These are phyloP conservation scores for Ustilago curta DNA, from an alignment of 1,284 basidiomycete genomes.

Conservation along the genomic window DNA sequence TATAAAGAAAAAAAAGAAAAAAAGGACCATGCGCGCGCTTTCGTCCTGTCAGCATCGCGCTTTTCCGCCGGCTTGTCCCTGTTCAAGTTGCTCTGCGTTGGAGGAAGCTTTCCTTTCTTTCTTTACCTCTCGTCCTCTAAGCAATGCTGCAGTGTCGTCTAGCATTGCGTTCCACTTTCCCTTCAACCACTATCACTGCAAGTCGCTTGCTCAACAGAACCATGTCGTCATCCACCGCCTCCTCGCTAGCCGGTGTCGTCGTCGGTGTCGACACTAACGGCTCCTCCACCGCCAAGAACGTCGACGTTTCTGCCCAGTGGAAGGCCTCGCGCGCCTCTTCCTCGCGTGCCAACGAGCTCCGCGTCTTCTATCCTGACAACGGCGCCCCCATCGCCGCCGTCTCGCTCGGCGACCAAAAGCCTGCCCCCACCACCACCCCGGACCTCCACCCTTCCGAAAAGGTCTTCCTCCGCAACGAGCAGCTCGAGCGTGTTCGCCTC, in stretches of 20 bases:
- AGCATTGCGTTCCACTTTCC: slow-evolving; percentile 31
- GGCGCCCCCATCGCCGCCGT: slow-evolving; percentile 59
- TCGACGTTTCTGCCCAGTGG: slow-evolving; percentile 63
- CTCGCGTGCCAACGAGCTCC: slow-evolving; percentile 60
- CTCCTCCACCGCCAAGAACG: slow-evolving; percentile 51
- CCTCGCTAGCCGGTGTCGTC: slow-evolving; percentile 50
- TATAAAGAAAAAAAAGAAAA: slow-evolving; percentile 7
- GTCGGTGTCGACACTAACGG: slow-evolving; percentile 53
- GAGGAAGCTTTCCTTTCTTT: background rate
- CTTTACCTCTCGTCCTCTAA: slow-evolving; percentile 8
- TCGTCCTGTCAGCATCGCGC: no score
- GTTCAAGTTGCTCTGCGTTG: slow-evolving; percentile 4
- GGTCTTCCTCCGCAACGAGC: slow-evolving; percentile 64
- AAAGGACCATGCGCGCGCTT: slow-evolving; percentile 7
- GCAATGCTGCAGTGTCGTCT: slow-evolving; percentile 45
- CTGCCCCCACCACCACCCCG: slow-evolving; percentile 61
- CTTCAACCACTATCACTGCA: slow-evolving; percentile 20
- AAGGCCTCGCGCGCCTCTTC: slow-evolving; percentile 58
- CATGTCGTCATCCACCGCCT: slow-evolving; percentile 35
- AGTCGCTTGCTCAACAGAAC: slow-evolving; percentile 16
- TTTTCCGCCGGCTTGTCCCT: background rate
- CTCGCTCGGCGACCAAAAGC: slow-evolving; percentile 60
- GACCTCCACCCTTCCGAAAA: slow-evolving; percentile 57
- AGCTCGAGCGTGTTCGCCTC: slow-evolving; percentile 61
- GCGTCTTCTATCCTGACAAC: slow-evolving; percentile 61